phyloP scores from a whole-genome alignment of 768 basidiomycete genomes.

The Mycena filopes region DNA sequence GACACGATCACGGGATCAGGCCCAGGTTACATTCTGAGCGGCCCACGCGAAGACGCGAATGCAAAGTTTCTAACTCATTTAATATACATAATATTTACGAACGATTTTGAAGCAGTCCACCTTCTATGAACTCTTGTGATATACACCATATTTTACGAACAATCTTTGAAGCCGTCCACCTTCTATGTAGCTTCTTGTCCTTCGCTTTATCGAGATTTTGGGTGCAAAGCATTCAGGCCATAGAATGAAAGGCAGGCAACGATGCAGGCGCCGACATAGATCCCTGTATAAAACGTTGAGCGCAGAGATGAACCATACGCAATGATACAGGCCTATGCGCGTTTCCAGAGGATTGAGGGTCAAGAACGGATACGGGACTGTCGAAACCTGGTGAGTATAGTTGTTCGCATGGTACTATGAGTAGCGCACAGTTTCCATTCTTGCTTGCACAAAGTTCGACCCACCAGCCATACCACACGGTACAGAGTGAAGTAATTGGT shows the following conservation, averaged over 20 bases:
- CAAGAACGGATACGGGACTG: conserved; percentile 87
- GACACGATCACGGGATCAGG: conserved; percentile 8
- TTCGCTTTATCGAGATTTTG: conserved; percentile 11
- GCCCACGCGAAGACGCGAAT: too few relatives aligned
- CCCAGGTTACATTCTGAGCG: background rate
- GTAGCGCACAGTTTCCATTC: conserved; percentile 69
- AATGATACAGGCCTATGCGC: conserved; percentile 60
- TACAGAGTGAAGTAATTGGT: conserved; percentile 43
- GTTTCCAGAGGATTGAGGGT: conserved; percentile 63
- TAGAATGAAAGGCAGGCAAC: conserved; percentile 61
- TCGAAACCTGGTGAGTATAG: too few relatives aligned
- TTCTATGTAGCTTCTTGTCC: too few relatives aligned
- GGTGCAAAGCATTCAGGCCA: conserved; percentile 50
- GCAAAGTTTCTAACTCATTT: too few relatives aligned
- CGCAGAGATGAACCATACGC: conserved; percentile 65
- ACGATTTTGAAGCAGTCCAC: too few relatives aligned
- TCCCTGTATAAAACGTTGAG: too few relatives aligned
- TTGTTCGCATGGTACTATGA: too few relatives aligned
- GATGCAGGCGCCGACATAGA: conserved; percentile 43
- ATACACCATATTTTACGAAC: too few relatives aligned
- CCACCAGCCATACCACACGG: conserved; percentile 67
- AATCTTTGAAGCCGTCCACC: too few relatives aligned
- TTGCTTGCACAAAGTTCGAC: conserved; percentile 72
- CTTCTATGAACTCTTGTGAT: too few relatives aligned
- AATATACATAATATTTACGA: too few relatives aligned